These are phyloP conservation scores for Thielaviopsis ethacetica DNA, from an alignment of 2,329 filamentous ascomycete genomes.

Conservation along the genomic window DNA sequence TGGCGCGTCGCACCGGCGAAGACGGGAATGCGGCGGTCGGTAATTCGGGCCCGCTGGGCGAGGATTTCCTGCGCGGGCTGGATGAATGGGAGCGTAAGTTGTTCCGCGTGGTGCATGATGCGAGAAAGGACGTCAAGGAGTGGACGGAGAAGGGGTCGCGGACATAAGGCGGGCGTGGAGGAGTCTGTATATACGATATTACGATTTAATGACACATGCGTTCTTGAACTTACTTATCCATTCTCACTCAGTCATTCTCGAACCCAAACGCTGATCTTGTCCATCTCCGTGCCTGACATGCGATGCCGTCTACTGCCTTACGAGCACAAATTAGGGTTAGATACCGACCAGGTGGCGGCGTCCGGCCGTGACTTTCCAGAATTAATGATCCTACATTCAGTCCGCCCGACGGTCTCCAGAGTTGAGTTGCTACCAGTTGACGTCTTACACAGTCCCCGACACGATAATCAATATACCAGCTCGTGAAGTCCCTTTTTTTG, in stretches of 20 bases:
- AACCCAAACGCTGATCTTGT: too few relatives aligned
- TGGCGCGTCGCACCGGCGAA: conserved; percentile 64
- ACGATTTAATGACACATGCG: conserved; percentile 2
- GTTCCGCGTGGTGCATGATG: conserved; percentile 60
- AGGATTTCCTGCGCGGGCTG: conserved; percentile 72
- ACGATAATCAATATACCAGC: background rate
- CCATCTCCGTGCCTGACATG: too few relatives aligned
- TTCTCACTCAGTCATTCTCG: background rate
- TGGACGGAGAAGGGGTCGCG: conserved; percentile 47
- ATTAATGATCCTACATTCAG: background rate
- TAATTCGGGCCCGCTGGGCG: conserved; percentile 29
- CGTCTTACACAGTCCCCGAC: background rate
- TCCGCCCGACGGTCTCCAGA: background rate
- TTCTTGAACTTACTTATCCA: background rate
- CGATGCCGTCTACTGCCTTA: background rate
- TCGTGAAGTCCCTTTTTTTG: background rate
- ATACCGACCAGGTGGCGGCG: background rate
- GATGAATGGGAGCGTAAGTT: conserved; percentile 77
- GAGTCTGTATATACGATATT: background rate
- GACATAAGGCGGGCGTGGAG: conserved; percentile 14
- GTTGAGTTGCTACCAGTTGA: background rate
- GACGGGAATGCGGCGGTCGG: conserved; percentile 30
- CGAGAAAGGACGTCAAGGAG: conserved; percentile 49
- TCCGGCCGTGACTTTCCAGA: background rate
- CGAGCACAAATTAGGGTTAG: background rate